A percentile compares a stretch with the other conserved stretches of the same genome.
phyloP scores from a whole-genome alignment of 176 grass and related monocot genomes.

The Juncus inflexus region DNA sequence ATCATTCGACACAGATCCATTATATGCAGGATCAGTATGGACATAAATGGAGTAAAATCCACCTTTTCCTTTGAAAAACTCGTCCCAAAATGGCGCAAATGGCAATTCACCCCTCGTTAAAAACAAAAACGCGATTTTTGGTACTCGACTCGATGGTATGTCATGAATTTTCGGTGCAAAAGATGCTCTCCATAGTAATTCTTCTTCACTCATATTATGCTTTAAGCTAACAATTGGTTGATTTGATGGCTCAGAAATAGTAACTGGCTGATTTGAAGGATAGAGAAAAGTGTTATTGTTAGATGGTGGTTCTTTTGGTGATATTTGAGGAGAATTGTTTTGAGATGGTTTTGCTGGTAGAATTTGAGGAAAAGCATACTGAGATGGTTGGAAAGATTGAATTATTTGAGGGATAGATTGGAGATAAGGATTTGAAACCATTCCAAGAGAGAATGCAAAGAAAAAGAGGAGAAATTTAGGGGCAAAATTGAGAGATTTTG shows the following conservation, averaged over 20 bases:
- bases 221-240: background rate
- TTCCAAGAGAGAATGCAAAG: constrained; percentile 41
- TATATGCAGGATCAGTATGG: constrained; percentile 42
- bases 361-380: background rate
- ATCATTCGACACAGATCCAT: constrained; percentile 12
- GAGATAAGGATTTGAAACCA: constrained; percentile 33
- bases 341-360: background rate
- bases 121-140: constrained; percentile 79
- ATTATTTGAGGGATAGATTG: background rate
- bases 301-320: background rate
- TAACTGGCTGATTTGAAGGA: background rate
- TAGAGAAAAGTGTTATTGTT: background rate
- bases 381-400: background rate
- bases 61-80: constrained; percentile 58
- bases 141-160: constrained; percentile 28
- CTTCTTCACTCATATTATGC: constrained; percentile 59
- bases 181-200: constrained; percentile 57
- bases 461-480: constrained; percentile 26
- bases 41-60: constrained; percentile 63
- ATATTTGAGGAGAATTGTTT: background rate
- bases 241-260: too few relatives aligned
- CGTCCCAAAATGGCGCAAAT: constrained; percentile 63
- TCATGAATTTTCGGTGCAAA: constrained; percentile 35
- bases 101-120: constrained; percentile 44
- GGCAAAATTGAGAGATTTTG: background rate